These are phyloP conservation scores for Metschnikowia amazonensis DNA, from an alignment of 805 yeast genomes.

Conservation along the genomic window DNA sequence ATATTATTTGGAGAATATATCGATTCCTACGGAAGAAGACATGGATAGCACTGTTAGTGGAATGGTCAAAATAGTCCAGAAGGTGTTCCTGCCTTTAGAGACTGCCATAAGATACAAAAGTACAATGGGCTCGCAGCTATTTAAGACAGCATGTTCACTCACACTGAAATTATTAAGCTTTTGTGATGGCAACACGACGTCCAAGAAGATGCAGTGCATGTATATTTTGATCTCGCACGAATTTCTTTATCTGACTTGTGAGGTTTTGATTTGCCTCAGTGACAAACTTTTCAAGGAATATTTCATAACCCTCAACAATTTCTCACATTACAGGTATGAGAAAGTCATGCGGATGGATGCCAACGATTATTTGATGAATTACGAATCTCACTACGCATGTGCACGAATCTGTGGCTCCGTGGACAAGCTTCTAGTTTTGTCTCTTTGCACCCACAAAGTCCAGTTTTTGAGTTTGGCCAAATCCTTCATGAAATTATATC, in stretches of 20 bases:
- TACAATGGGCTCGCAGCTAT: slow-evolving; percentile 15
- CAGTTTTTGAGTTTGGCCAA: slow-evolving; percentile 49
- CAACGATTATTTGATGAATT: slow-evolving; percentile 14
- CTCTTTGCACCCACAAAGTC: slow-evolving; percentile 48
- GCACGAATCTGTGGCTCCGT: slow-evolving; percentile 33
- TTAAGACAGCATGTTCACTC: slow-evolving; percentile 34
- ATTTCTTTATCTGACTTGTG: slow-evolving; percentile 33
- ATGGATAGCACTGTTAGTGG: slow-evolving; percentile 5
- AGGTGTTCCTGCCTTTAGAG: slow-evolving; percentile 25
- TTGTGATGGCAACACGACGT: slow-evolving; percentile 9
- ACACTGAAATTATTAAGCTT: slow-evolving; percentile 28
- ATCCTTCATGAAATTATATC: slow-evolving; percentile 32
- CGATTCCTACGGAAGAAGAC: not conserved
- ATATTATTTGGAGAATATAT: not conserved
- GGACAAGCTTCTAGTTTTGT: slow-evolving; percentile 50
- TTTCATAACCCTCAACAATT: slow-evolving; percentile 33
- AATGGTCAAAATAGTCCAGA: slow-evolving; percentile 21
- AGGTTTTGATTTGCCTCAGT: slow-evolving; percentile 30
- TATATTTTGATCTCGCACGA: slow-evolving; percentile 26
- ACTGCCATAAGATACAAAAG: slow-evolving; percentile 22
- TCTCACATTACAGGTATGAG: slow-evolving; percentile 27
- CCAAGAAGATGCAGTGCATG: slow-evolving; percentile 10
- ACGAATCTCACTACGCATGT: slow-evolving; percentile 16
- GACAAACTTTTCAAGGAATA: slow-evolving; percentile 36
- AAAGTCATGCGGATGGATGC: slow-evolving; percentile 11